These are phyloP conservation scores for Talaromyces piceae DNA, from an alignment of 2,329 filamentous ascomycete genomes.

Conservation along the genomic window DNA sequence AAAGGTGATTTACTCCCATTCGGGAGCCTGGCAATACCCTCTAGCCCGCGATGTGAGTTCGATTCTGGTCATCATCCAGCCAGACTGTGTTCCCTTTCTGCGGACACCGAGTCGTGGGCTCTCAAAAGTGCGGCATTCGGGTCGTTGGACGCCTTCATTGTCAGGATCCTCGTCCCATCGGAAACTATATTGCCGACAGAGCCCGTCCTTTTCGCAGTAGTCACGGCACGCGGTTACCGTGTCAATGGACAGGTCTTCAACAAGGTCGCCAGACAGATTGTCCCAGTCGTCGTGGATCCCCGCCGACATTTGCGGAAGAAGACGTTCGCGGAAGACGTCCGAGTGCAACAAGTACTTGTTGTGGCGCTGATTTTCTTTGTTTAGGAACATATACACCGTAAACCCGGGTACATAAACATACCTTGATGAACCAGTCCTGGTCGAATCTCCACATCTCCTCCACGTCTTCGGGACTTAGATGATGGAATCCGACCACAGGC, in stretches of 20 bases:
- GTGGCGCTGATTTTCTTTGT: slow-evolving; percentile 15
- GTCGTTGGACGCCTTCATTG: neutral
- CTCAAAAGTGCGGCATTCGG: slow-evolving; percentile 22
- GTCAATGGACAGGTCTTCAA: slow-evolving; percentile 21
- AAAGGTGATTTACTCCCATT: slow-evolving; percentile 39
- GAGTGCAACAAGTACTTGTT: slow-evolving; percentile 25
- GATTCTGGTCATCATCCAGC: slow-evolving; percentile 26
- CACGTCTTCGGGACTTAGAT: slow-evolving; percentile 38
- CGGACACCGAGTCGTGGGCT: slow-evolving; percentile 25
- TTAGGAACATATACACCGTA: neutral
- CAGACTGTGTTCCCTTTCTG: slow-evolving; percentile 20
- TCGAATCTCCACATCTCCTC: slow-evolving; percentile 41
- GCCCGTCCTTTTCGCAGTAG: slow-evolving; percentile 19
- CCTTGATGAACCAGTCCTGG: slow-evolving; percentile 52
- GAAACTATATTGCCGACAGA: slow-evolving; percentile 25
- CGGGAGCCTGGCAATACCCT: slow-evolving; percentile 34
- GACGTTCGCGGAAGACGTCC: slow-evolving; percentile 31
- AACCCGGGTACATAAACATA: slow-evolving; percentile 29
- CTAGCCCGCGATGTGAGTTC: slow-evolving; percentile 5
- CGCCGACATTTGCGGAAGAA: slow-evolving; percentile 25
- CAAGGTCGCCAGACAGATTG: slow-evolving; percentile 23
- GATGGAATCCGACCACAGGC: slow-evolving; percentile 44
- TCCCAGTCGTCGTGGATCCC: slow-evolving; percentile 26
- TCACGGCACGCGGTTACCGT: slow-evolving; percentile 26
- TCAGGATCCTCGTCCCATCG: slow-evolving; percentile 18